These are phyloP conservation scores for Acanthamoeba pearcei DNA, from an alignment of 208 protist species.

Conservation along the genomic window DNA sequence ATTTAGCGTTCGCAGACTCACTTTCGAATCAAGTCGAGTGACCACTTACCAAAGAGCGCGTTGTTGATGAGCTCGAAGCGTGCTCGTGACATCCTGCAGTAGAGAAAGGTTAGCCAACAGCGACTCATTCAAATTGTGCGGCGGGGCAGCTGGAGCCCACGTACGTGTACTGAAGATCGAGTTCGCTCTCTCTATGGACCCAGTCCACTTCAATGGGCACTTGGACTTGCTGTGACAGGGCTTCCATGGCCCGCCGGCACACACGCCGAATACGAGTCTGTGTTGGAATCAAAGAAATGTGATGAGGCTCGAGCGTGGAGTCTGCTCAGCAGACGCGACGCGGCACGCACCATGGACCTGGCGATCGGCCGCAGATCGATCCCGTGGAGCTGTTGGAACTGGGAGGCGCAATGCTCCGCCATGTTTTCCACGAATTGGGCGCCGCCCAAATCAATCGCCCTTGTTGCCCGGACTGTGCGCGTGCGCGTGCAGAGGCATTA, in stretches of 20 bases:
- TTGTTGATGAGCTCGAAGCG: conserved; percentile 97
- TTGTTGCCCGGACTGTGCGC: conserved; percentile 97
- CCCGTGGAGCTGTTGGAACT: conserved; percentile 96
- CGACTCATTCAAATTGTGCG: not conserved
- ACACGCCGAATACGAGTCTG: conserved; percentile 85
- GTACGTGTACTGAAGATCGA: conserved; percentile 93
- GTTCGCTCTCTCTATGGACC: conserved; percentile 95
- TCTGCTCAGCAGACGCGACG: conserved; percentile 79
- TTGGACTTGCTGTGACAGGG: conserved; percentile 93
- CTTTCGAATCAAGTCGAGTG: not conserved
- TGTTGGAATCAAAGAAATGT: conserved; percentile 95
- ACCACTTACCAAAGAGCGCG: conserved; percentile 93
- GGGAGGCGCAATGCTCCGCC: conserved; percentile 96
- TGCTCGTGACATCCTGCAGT: conserved; percentile 95
- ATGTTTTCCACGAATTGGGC: conserved; percentile 98
- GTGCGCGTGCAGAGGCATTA: too few relatives aligned
- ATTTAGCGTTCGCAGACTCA: too few relatives aligned
- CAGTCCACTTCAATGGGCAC: conserved; percentile 97
- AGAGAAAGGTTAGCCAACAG: too few relatives aligned
- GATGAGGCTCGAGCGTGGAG: conserved; percentile 81
- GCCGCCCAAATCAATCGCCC: conserved; percentile 95
- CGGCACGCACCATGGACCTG: conserved; percentile 81
- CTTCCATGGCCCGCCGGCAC: conserved; percentile 95
- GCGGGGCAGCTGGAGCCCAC: not conserved
- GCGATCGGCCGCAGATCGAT: conserved; percentile 84